Evolutionary conservation across 2,329 filamentous ascomycete genomes (phyloP).

Genomic region (Claviceps arundinis): DNA sequence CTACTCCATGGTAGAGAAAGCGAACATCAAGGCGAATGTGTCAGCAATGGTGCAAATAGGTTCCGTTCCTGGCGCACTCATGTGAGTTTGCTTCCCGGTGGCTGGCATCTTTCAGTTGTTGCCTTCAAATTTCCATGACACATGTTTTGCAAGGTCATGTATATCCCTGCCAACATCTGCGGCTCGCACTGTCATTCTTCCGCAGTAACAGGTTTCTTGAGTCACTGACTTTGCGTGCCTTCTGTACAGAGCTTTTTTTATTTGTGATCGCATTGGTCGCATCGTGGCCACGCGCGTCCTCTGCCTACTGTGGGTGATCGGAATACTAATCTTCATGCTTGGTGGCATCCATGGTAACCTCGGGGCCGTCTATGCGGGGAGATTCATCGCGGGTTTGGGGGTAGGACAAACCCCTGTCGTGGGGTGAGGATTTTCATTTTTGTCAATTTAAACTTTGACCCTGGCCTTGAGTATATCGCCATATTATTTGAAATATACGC

Average conservation of each 20-base stretch:
- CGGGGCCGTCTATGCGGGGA: conserved; percentile 47
- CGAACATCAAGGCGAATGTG: conserved; percentile 63
- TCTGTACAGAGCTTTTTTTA: conserved; percentile 35
- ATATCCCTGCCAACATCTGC: no score
- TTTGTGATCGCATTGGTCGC: conserved; percentile 47
- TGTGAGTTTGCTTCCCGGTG: conserved; percentile 18
- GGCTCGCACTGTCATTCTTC: no score
- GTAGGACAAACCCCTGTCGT: conserved; percentile 56
- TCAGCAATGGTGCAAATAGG: conserved; percentile 74
- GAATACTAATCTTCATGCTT: conserved; percentile 46
- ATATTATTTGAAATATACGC: no score
- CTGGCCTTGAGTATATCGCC: no score
- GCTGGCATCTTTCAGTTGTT: neutral
- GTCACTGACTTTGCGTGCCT: neutral
- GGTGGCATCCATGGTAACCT: conserved; percentile 36
- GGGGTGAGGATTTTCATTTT: conserved; percentile 20
- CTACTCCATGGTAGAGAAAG: conserved; percentile 38
- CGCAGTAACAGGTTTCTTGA: neutral
- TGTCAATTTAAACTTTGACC: no score
- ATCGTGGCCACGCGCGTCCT: conserved; percentile 48
- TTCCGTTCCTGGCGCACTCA: conserved; percentile 55
- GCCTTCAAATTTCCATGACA: neutral
- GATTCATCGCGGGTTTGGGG: conserved; percentile 53
- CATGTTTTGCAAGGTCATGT: neutral
- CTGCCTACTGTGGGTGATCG: conserved; percentile 42